Conservation (phyloP, 805 yeast genomes). For the Yamadazyma ubonensis region DNA sequence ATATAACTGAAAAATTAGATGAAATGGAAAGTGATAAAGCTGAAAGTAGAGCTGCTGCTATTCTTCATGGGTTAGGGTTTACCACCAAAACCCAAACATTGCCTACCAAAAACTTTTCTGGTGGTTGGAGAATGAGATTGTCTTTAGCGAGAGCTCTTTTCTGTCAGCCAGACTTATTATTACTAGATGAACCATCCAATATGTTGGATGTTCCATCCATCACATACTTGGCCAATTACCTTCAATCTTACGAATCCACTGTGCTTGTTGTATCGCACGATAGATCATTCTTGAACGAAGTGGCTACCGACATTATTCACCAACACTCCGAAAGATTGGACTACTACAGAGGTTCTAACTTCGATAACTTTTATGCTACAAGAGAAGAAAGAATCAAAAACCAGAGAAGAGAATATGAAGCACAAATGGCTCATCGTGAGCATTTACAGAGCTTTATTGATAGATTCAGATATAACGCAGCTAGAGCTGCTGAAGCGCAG, state of each 20-base stretch:
- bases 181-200: constrained; percentile 98
- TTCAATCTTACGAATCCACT: constrained; percentile 88
- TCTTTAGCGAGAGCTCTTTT: constrained; percentile 97
- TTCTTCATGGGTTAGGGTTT: constrained; percentile 90
- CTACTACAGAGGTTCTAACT: constrained; percentile 91
- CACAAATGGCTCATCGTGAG: constrained; percentile 92
- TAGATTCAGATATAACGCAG: constrained; percentile 96
- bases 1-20: constrained; percentile 73
- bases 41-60: constrained; percentile 94
- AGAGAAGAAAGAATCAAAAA: constrained; percentile 93
- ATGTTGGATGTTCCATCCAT: constrained; percentile 99
- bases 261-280: constrained; percentile 97
- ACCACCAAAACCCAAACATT: constrained; percentile 78
- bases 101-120: constrained; percentile 90
- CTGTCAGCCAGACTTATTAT: constrained; percentile 90
- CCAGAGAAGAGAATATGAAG: constrained; percentile 92
- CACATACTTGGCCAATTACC: constrained; percentile 85
- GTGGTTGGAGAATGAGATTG: constrained; percentile 99
- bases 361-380: constrained; percentile 89
- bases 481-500: constrained; percentile 96
- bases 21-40: constrained; percentile 98
- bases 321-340: constrained; percentile 97
- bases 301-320: constrained; percentile 96
- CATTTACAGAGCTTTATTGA: constrained; percentile 95
- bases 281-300: constrained; percentile 94